phyloP scores from a whole-genome alignment of 129 eudicot species.

The carrot (Daucus carota) region DNA sequence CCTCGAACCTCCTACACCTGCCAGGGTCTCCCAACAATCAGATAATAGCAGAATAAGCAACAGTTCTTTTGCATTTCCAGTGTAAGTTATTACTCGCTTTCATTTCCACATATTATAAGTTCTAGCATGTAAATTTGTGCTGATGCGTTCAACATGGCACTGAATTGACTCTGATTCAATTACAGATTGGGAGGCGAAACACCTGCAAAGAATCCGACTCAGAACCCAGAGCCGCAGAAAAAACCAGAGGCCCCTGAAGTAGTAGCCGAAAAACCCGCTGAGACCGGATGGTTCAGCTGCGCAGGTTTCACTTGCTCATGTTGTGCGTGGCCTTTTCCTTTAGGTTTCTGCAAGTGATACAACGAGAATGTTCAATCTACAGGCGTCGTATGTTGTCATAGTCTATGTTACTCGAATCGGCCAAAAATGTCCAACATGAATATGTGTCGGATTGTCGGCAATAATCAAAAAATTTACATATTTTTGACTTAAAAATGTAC shows the following conservation, averaged over 20 bases:
- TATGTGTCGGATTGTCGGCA: no score
- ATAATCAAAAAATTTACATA: no score
- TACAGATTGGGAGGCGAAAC: constrained; percentile 45
- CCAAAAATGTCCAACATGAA: no score
- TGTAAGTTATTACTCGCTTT: constrained; percentile 31
- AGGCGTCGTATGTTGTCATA: neutral
- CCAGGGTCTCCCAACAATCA: constrained; percentile 27
- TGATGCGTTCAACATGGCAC: neutral
- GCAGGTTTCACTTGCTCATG: constrained; percentile 1
- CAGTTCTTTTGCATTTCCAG: constrained; percentile 58
- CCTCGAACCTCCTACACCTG: constrained; percentile 1
- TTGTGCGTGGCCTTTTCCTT: neutral
- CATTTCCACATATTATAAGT: neutral
- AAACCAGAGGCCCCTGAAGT: constrained; percentile 21
- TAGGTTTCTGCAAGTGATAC: neutral
- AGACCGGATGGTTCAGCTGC: constrained; percentile 45
- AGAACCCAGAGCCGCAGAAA: constrained; percentile 14
- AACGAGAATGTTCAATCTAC: neutral
- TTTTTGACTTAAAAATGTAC: no score
- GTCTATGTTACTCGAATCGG: no score
- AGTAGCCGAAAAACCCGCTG: constrained; percentile 25
- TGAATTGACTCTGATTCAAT: constrained; percentile 9
- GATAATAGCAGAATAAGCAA: constrained; percentile 45
- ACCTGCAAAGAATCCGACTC: constrained; percentile 25
- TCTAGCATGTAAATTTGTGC: neutral